Evolutionary conservation across 805 yeast species (phyloP), one percentile per base, ranked within the genome.

Genomic region (Barnettozyma wickerhamii): DNA sequence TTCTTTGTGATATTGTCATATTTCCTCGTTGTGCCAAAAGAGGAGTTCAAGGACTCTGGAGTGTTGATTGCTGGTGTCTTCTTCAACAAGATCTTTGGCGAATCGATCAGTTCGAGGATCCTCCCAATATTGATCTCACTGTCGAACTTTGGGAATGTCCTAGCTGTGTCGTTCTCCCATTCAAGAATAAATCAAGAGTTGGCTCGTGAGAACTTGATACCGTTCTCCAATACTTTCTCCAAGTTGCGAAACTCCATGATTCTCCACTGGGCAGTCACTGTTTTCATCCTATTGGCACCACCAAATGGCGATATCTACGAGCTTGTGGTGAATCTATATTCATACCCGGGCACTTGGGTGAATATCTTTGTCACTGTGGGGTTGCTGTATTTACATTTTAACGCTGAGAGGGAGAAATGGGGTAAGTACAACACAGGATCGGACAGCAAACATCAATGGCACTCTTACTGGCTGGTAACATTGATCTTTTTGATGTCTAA

Each of bases 231-330:
- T 1, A 49, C 56, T n/a, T 72, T 77, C 50, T 63, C 69, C n/a
- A 61, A 71, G 19, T 49, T 69, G 36, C 59, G 61, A 35, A 62
- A 71, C 40, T 74, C 81, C 1, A 62, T 79, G 24, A 30, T 65
- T 3, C 56, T 79, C 28, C 85, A 79, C 52, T 77, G 83, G 75
- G 46, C 67, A 18, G 65, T 79, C 42, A 74, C 83, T 1, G 75
- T 75, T 4, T 33, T 75, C 3, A 73, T 79, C 1, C 60, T 80
- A 20, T 59, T 77, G 4, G 64, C 42, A 4, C 85, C 85, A 3
- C 85, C 85, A 6, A 74, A 81, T 15, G 72, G 81, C 6, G 79
- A 77, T 35, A 78, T 79, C 20, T 80, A 79, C 57, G 79, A 79
- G 52, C 74, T 80, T 47, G 72, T 79, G 12, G 76, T 80, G 36